phyloP scores from a whole-genome alignment of 768 basidiomycete species.

The Chalciporus sphaerocephalus region DNA sequence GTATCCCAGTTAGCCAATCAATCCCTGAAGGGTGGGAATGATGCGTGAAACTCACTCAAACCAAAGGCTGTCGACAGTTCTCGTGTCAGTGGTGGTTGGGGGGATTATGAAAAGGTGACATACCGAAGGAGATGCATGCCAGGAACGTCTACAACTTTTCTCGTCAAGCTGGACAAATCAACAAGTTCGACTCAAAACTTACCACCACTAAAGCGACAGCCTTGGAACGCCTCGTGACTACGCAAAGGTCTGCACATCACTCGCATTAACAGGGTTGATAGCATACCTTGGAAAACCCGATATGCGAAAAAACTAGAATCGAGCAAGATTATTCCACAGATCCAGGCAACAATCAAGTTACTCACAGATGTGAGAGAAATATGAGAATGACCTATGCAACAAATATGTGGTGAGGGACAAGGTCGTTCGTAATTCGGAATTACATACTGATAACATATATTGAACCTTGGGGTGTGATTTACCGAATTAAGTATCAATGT shows the following conservation, averaged over 20 bases:
- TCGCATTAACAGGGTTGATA: too few species aligned
- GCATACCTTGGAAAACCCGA: conserved; percentile 25
- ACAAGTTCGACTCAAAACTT: not conserved
- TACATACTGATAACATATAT: conserved; percentile 22
- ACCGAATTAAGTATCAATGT: not conserved
- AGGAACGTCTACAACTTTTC: conserved; percentile 11
- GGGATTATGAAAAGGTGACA: not conserved
- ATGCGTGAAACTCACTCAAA: conserved; percentile 19
- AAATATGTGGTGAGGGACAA: not conserved
- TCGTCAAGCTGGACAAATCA: not conserved
- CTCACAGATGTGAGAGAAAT: conserved; percentile 28
- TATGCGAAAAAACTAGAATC: conserved; percentile 20
- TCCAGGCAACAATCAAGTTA: not conserved
- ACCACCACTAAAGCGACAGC: conserved; percentile 16
- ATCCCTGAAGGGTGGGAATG: not conserved
- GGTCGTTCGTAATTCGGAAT: not conserved
- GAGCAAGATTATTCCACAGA: not conserved
- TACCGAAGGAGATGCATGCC: conserved; percentile 21
- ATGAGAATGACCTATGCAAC: conserved; percentile 21
- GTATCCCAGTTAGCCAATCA: not conserved
- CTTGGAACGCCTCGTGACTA: conserved; percentile 22
- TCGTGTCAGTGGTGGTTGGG: conserved; percentile 12
- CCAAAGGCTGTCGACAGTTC: conserved; percentile 23
- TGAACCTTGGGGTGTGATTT: conserved; percentile 18
- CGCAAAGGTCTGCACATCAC: not conserved